These are phyloP conservation scores for Xerophyta viscosa DNA, from an alignment of 106 monocot genomes.

Conservation along the genomic window DNA sequence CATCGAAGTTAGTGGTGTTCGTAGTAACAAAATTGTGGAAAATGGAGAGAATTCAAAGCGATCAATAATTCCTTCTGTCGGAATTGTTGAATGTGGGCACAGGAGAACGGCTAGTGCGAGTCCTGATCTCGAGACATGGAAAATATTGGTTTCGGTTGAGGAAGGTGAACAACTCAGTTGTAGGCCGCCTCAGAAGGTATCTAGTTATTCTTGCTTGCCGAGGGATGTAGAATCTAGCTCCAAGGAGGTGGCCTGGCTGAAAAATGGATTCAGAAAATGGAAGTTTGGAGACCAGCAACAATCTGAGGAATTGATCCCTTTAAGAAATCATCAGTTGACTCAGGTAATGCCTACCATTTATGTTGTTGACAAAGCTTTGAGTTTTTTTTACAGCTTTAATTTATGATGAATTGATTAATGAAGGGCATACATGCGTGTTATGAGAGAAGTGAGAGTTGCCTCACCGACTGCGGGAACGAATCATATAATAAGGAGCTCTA, in stretches of 20 bases:
- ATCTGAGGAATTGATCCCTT: conserved; percentile 28
- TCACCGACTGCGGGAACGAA: conserved; percentile 45
- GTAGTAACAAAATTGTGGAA: too few species aligned
- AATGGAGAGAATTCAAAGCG: not conserved
- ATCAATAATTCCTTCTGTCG: not conserved
- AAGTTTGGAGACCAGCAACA: conserved; percentile 28
- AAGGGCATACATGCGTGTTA: conserved; percentile 41
- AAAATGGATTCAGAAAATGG: conserved; percentile 61
- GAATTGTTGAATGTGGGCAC: conserved; percentile 14
- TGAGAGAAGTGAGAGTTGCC: conserved; percentile 56
- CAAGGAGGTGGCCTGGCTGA: conserved; percentile 38
- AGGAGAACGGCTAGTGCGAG: conserved; percentile 50
- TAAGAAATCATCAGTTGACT: conserved; percentile 33
- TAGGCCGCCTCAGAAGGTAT: conserved; percentile 22
- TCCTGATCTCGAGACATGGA: conserved; percentile 37
- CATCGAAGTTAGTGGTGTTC: not conserved
- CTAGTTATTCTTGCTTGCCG: conserved; percentile 35
- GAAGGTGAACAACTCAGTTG: conserved; percentile 23
- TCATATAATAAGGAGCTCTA: conserved; percentile 57
- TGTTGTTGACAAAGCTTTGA: not conserved
- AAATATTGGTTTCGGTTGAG: conserved; percentile 20
- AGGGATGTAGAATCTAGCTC: conserved; percentile 30
- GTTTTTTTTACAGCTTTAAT: not conserved
- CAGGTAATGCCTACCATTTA: conserved; percentile 22
- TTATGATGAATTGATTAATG: not conserved